Evolutionary conservation across 2,329 filamentous ascomycete species (phyloP).

Genomic region (Clarireedia monteithiana): DNA sequence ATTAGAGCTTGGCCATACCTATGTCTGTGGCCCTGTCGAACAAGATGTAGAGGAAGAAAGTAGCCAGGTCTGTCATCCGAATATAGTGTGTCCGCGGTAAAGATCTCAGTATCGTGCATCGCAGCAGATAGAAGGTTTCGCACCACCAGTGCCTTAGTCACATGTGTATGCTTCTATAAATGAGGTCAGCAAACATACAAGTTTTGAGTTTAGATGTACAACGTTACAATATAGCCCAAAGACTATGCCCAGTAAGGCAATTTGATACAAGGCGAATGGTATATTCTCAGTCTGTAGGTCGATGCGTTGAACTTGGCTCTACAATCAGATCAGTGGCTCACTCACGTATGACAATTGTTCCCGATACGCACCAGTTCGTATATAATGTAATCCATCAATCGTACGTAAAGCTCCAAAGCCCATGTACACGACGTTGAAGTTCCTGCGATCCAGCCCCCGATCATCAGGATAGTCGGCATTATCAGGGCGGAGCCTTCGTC

Average conservation of each 20-base stretch:
- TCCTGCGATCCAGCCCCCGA: conserved; percentile 33
- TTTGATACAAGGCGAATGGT: conserved; percentile 25
- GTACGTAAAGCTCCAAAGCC: conserved; percentile 28
- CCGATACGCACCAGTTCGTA: conserved; percentile 17
- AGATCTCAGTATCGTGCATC: conserved; percentile 32
- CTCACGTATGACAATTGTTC: neutral
- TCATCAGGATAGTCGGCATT: conserved; percentile 31
- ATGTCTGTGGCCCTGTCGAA: conserved; percentile 30
- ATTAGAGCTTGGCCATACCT: conserved; percentile 21
- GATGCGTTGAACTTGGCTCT: conserved; percentile 26
- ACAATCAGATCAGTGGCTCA: neutral
- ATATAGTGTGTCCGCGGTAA: conserved; percentile 30
- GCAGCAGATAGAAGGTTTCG: conserved; percentile 30
- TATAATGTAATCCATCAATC: conserved; percentile 25
- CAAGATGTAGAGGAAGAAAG: conserved; percentile 32
- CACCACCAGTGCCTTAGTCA: conserved; percentile 30
- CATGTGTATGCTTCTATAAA: too few relatives aligned
- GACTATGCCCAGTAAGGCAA: conserved; percentile 32
- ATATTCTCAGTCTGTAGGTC: conserved; percentile 21
- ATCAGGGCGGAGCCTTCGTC: conserved; percentile 17
- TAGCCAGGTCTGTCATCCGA: conserved; percentile 33
- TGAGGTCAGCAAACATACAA: neutral
- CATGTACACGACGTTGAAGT: conserved; percentile 23
- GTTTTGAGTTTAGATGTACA: neutral
- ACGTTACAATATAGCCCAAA: conserved; percentile 31